phyloP scores from a whole-genome alignment of 192 early-diverging fungal species.

The Pilaira anomala region DNA sequence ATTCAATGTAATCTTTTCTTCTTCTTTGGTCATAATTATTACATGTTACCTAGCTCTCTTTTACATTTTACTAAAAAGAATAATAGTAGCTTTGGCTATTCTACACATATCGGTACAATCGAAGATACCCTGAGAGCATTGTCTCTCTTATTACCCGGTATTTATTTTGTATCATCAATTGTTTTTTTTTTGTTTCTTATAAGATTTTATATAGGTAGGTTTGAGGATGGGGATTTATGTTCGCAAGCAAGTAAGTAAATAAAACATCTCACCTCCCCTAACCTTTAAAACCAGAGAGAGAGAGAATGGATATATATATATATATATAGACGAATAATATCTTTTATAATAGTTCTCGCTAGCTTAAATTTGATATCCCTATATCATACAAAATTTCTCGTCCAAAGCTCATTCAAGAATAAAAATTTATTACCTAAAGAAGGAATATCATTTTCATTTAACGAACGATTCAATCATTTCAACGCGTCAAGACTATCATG shows the following conservation, averaged over 20 bases:
- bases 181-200: neutral
- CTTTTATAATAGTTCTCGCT: slow-evolving; percentile 14
- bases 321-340: too few species aligned
- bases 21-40: too few species aligned
- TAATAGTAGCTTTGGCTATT: neutral
- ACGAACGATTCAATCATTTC: slow-evolving; percentile 8
- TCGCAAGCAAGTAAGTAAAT: slow-evolving; percentile 20
- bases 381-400: slow-evolving; percentile 18
- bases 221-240: slow-evolving; percentile 25
- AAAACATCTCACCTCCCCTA: neutral
- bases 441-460: too few species aligned
- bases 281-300: too few species aligned
- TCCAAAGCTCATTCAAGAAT: neutral
- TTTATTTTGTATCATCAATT: neutral
- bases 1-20: too few species aligned
- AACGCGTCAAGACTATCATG: slow-evolving; percentile 3
- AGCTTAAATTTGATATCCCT: slow-evolving; percentile 17
- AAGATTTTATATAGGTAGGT: slow-evolving; percentile 19
- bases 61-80: slow-evolving; percentile 2
- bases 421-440: neutral
- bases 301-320: too few species aligned
- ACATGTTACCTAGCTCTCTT: neutral
- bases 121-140: slow-evolving; percentile 19
- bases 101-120: slow-evolving; percentile 17
- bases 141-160: slow-evolving; percentile 27